These are phyloP conservation scores for Pseudogymnoascus sp. DNA, from an alignment of 2,329 filamentous ascomycete species.

Conservation along the genomic window DNA sequence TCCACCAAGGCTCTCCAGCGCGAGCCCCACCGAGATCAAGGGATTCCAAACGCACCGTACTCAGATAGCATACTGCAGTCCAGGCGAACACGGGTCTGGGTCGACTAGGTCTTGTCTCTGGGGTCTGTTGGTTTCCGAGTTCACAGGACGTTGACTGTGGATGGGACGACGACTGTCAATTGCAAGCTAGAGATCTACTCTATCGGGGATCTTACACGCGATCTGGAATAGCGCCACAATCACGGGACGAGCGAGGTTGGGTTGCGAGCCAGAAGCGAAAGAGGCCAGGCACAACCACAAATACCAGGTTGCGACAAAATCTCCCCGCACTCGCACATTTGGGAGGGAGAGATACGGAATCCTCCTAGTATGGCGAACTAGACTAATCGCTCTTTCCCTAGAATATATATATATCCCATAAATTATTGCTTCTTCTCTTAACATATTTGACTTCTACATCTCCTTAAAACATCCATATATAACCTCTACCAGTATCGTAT, in stretches of 20 bases:
- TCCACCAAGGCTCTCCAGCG: conserved; percentile 1
- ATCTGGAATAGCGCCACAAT: conserved; percentile 9
- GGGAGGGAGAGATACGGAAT: neutral
- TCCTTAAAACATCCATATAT: neutral
- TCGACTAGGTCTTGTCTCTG: neutral
- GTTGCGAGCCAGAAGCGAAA: neutral
- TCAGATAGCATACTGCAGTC: neutral
- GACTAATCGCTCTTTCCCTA: neutral
- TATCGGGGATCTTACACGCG: conserved; percentile 9
- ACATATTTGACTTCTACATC: neutral
- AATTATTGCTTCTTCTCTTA: neutral
- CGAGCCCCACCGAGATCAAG: conserved; percentile 4
- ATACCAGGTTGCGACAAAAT: neutral
- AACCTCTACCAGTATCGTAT: neutral
- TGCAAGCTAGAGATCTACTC: conserved; percentile 8
- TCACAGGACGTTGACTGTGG: conserved; percentile 4
- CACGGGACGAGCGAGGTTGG: conserved; percentile 5
- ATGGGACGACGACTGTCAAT: conserved; percentile 1
- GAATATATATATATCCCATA: neutral
- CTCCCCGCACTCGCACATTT: neutral
- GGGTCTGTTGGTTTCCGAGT: neutral
- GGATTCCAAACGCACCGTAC: conserved; percentile 3
- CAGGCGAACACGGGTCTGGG: neutral
- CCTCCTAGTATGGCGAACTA: neutral
- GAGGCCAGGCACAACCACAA: conserved; percentile 5